These are phyloP conservation scores for Arthromyces matolae DNA, from an alignment of 768 basidiomycete genomes.

Conservation along the genomic window DNA sequence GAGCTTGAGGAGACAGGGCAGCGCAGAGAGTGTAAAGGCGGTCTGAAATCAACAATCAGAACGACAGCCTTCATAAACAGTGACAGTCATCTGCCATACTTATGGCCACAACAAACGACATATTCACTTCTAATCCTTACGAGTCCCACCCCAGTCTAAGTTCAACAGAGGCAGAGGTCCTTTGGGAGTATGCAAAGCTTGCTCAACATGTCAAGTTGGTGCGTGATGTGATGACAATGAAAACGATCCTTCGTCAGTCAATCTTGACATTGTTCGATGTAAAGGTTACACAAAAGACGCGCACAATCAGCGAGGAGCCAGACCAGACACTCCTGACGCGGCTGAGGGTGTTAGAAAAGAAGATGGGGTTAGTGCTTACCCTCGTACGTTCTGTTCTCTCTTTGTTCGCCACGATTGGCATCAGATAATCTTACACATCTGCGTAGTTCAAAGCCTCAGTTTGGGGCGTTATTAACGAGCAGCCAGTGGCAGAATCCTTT, in stretches of 20 bases:
- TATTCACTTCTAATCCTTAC: slow-evolving; percentile 68
- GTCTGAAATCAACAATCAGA: no score
- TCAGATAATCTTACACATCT: background rate
- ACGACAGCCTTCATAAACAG: no score
- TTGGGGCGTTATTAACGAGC: slow-evolving; percentile 89
- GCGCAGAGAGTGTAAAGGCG: no score
- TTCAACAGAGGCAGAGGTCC: slow-evolving; percentile 67
- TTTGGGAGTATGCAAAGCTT: slow-evolving; percentile 93
- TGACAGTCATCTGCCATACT: no score
- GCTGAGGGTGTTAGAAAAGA: slow-evolving; percentile 80
- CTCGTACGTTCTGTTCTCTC: slow-evolving; percentile 52
- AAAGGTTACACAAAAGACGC: slow-evolving; percentile 68
- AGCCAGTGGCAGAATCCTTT: slow-evolving; percentile 37
- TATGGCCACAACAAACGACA: slow-evolving; percentile 34
- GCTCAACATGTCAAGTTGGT: slow-evolving; percentile 79
- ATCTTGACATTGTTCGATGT: slow-evolving; percentile 1
- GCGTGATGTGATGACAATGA: slow-evolving; percentile 21
- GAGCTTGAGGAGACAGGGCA: no score
- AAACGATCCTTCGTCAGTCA: background rate
- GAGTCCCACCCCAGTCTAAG: slow-evolving; percentile 65
- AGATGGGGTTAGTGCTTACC: slow-evolving; percentile 93
- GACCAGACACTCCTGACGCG: slow-evolving; percentile 74
- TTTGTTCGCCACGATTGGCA: slow-evolving; percentile 30
- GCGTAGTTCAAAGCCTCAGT: slow-evolving; percentile 91
- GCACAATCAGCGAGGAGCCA: slow-evolving; percentile 66